These are phyloP conservation scores for Lithohypha guttulata DNA, from an alignment of 2,329 filamentous ascomycete species.

Conservation along the genomic window DNA sequence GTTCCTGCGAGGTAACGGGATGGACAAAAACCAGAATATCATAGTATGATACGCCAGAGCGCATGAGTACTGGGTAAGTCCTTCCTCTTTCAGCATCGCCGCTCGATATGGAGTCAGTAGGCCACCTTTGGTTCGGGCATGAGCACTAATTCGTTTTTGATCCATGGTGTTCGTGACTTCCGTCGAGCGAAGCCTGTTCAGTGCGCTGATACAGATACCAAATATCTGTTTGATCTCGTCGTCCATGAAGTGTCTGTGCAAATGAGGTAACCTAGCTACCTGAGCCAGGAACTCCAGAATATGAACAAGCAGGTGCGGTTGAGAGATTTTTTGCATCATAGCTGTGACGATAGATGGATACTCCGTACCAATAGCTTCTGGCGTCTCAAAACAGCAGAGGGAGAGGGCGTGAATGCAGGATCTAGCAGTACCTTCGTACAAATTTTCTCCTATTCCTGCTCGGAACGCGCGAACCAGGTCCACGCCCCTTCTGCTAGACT, in stretches of 20 bases:
- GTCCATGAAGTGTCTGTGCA: slow-evolving; percentile 80
- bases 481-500: slow-evolving; percentile 65
- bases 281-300: slow-evolving; percentile 92
- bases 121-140: slow-evolving; percentile 17
- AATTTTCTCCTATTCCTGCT: slow-evolving; percentile 57
- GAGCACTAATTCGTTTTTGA: slow-evolving; percentile 20
- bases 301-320: slow-evolving; percentile 81
- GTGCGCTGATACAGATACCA: slow-evolving; percentile 85
- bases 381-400: slow-evolving; percentile 89
- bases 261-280: slow-evolving; percentile 68
- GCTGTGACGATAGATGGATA: slow-evolving; percentile 79
- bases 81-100: slow-evolving; percentile 47
- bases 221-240: slow-evolving; percentile 92
- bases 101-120: slow-evolving; percentile 20
- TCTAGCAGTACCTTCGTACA: slow-evolving; percentile 81
- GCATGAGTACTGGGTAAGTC: slow-evolving; percentile 86
- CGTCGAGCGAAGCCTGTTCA: slow-evolving; percentile 79
- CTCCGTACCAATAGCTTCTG: slow-evolving; percentile 73
- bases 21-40: slow-evolving; percentile 88
- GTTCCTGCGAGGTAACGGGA: slow-evolving; percentile 73
- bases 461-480: slow-evolving; percentile 81
- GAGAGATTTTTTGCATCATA: slow-evolving; percentile 93
- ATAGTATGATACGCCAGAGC: slow-evolving; percentile 91
- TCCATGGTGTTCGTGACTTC: slow-evolving; percentile 24
- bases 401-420: slow-evolving; percentile 90